Evolutionary conservation across 805 yeast species (phyloP), one percentile per base, ranked within the genome.

Genomic region (Tetrapisispora fleetii): DNA sequence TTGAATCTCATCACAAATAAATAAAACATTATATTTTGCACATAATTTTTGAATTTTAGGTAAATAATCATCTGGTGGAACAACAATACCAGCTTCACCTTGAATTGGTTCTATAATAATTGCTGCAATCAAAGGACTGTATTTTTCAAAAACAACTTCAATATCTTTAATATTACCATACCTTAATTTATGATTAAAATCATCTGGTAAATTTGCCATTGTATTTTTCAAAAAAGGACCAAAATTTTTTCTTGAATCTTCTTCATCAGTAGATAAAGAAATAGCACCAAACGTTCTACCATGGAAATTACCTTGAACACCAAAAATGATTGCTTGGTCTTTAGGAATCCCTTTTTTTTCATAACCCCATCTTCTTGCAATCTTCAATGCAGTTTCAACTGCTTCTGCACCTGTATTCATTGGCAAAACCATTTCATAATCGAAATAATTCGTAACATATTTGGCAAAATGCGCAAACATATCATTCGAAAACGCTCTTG

Each of bases 391-490:
- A 38, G 96, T 87, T 72, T 91, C 98, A 39, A 91, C 98, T 10
- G 98, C 98, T 72, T 91, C 98, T 37, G 97, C 97, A 65, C 98
- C 98, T 14, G 98, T 91, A 74, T 91, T 91, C 97, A 90, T 91
- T 56, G 98, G 98, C 64, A 91, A 73, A 11, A 91, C 91, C 84
- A 80, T 82, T 61, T 91, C 98, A 69, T 87, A 91, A 63, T 81
- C 77, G 72, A 91, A 91, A 64, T 72, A 90, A 64, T 89, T 93
- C 47, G 96, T 88, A 52, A 88, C 74, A 62, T 78, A 91, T 67
- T 89, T 86, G 56, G 96, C 93, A 63, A 80, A 91, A 33, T 76
- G 75, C 40, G 96, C 95, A 63, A 89, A 89, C 11, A 81, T 82
- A 65, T 90, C 95, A 48, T 85, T 85, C 22, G 95, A 85, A 66